Percentiles rank a stretch among this genome's conserved stretches.
phyloP scores from a whole-genome alignment of 1,139 yeast species.

The Casaregolazyma suthepensis region DNA sequence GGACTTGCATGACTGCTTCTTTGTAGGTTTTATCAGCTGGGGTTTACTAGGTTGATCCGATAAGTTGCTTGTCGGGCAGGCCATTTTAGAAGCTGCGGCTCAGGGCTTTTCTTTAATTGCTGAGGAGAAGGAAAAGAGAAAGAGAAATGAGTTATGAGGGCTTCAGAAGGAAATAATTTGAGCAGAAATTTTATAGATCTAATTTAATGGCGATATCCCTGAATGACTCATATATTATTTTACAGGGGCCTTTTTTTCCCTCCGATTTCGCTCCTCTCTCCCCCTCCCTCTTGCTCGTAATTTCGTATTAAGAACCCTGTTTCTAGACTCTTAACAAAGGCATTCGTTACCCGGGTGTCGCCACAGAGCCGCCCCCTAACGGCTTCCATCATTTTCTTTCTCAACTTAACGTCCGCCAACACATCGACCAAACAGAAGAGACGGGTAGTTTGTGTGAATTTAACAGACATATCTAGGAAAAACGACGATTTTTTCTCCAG shows the following conservation, averaged over 20 bases:
- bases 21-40: not conserved
- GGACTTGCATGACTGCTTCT: slow-evolving; percentile 15
- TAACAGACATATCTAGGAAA: too few relatives aligned
- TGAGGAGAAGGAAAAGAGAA: not conserved
- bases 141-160: too few relatives aligned
- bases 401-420: not conserved
- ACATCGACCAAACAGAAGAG: not conserved
- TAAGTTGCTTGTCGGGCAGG: not conserved
- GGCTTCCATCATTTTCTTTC: not conserved
- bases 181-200: not conserved
- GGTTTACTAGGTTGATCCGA: not conserved
- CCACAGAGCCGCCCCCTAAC: not conserved
- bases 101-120: not conserved
- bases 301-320: not conserved
- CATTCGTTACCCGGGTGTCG: not conserved
- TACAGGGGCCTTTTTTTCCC: not conserved
- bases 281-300: not conserved
- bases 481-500: too few relatives aligned
- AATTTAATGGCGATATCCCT: too few relatives aligned
- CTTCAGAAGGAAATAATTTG: not conserved
- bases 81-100: not conserved
- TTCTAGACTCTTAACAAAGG: not conserved
- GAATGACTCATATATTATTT: too few relatives aligned
- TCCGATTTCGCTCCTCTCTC: not conserved
- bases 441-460: not conserved